Percentiles rank a stretch among this genome's conserved stretches.
Conservation (phyloP, 2,329 filamentous ascomycete genomes). For the Aspergillus sp. region DNA sequence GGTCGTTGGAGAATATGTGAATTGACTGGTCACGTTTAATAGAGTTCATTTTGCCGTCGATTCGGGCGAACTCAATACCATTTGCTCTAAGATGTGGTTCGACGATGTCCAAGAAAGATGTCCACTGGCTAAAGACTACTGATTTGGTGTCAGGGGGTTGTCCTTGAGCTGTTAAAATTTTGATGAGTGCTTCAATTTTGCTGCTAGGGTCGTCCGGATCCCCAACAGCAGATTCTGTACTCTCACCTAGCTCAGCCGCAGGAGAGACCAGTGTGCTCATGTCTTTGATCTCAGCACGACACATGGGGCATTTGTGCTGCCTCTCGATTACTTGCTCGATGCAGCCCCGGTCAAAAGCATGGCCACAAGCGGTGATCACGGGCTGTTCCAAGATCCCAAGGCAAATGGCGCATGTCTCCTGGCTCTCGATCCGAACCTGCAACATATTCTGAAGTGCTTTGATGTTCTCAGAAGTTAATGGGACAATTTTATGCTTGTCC, state of each 20-base stretch:
- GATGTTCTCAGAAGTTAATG: conserved; percentile 65
- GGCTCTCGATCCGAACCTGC: conserved; percentile 67
- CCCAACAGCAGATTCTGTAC: conserved; percentile 44
- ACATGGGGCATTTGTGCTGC: conserved; percentile 79
- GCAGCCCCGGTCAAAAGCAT: conserved; percentile 68
- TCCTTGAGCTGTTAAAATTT: conserved; percentile 65
- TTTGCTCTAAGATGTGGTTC: conserved; percentile 58
- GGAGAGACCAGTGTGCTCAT: conserved; percentile 60
- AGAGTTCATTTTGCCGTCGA: conserved; percentile 75
- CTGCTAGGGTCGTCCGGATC: conserved; percentile 64
- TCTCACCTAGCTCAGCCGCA: conserved; percentile 49
- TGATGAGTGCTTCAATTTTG: conserved; percentile 73
- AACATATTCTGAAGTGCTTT: conserved; percentile 67
- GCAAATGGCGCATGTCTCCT: conserved; percentile 79
- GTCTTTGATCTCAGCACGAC: conserved; percentile 61
- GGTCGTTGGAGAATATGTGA: conserved; percentile 58
- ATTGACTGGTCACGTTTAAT: conserved; percentile 66
- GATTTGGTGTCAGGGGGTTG: conserved; percentile 63
- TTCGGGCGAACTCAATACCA: conserved; percentile 59
- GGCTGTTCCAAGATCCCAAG: conserved; percentile 64
- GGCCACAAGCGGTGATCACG: conserved; percentile 78
- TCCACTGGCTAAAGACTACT: conserved; percentile 77
- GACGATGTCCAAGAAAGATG: conserved; percentile 68
- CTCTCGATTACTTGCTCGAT: conserved; percentile 67
- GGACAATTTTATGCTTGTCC: conserved; percentile 60